These are phyloP conservation scores for Neurospora sp. DNA, from an alignment of 495 filamentous ascomycete species.

Conservation along the genomic window DNA sequence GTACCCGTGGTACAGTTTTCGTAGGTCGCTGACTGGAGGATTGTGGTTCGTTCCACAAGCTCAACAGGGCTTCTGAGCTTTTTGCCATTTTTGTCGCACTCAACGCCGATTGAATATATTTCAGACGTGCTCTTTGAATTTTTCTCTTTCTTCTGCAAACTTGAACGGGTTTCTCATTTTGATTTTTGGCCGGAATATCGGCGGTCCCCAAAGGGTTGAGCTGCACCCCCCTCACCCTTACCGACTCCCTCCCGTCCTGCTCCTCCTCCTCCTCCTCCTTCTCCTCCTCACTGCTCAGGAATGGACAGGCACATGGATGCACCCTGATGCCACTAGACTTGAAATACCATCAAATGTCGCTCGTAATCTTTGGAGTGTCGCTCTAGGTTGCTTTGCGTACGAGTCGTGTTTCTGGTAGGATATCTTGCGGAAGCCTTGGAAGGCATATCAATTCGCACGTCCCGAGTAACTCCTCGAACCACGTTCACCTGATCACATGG, in stretches of 20 bases:
- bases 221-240: neutral
- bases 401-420: neutral
- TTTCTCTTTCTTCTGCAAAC: neutral
- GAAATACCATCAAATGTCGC: neutral
- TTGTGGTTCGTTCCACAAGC: neutral
- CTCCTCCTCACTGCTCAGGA: neutral
- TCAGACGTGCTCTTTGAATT: neutral
- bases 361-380: neutral
- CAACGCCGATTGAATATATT: neutral
- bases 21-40: neutral
- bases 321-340: neutral
- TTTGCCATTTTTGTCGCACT: neutral
- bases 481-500: neutral
- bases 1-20: neutral
- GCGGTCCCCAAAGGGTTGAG: neutral
- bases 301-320: neutral
- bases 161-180: neutral
- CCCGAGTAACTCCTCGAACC: neutral
- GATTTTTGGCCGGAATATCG: neutral
- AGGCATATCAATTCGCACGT: neutral
- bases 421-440: neutral
- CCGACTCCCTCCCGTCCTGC: neutral
- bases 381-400: neutral
- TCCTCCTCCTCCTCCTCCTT: neutral
- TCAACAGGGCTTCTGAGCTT: neutral